Evolutionary conservation across 2,329 filamentous ascomycete genomes (phyloP).

Genomic region (Ceratocystis alfenasii): DNA sequence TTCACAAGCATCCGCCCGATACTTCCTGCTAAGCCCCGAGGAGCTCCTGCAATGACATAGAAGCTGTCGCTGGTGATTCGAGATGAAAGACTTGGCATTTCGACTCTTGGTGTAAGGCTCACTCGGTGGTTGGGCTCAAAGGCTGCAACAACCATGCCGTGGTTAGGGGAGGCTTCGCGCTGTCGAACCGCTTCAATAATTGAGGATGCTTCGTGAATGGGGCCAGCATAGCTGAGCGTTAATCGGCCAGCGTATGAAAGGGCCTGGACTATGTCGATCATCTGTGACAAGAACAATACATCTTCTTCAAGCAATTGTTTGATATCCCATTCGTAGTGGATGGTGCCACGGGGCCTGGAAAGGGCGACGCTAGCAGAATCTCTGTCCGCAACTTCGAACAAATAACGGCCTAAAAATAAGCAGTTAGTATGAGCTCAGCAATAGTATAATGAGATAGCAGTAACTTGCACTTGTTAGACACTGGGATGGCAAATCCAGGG

Average conservation of each 20-base stretch:
- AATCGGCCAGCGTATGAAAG: slow-evolving; percentile 9
- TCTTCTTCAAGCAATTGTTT: slow-evolving; percentile 14
- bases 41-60: slow-evolving; percentile 45
- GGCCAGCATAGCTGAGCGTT: not conserved
- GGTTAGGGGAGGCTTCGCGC: slow-evolving; percentile 13
- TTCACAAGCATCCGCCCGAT: slow-evolving; percentile 40
- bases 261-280: slow-evolving; percentile 11
- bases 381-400: slow-evolving; percentile 13
- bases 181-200: not conserved
- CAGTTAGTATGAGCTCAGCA: not conserved
- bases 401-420: not conserved
- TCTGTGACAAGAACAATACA: slow-evolving; percentile 1
- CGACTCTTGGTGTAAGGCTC: slow-evolving; percentile 23
- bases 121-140: slow-evolving; percentile 25
- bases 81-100: slow-evolving; percentile 28
- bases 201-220: slow-evolving; percentile 2
- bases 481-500: not conserved
- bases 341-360: not conserved
- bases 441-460: not conserved
- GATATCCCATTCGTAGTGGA: slow-evolving; percentile 16
- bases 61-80: slow-evolving; percentile 29
- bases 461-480: slow-evolving; percentile 30
- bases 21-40: slow-evolving; percentile 45
- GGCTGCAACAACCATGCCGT: slow-evolving; percentile 14
- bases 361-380: not conserved